Base-by-base conservation (phyloP, 2,329 filamentous ascomycete genomes). In the Xylogone sp. region DNA sequence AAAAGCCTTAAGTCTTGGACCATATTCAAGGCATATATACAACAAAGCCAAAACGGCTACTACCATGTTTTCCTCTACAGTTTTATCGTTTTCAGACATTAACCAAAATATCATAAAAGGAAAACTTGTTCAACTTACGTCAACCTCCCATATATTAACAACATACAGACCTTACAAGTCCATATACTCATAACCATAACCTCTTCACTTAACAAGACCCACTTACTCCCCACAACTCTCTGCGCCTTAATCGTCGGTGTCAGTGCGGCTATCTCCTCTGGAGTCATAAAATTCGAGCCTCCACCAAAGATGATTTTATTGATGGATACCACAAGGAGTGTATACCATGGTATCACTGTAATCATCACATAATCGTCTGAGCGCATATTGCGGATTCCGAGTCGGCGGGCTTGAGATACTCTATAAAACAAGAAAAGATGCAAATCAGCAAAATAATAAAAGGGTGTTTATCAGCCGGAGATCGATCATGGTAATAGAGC, bases 141-240 rank as follows among this genome's bases (percentile, higher is more conserved):
- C 27, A 45, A 49, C 6, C 74, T 69, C 10, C 65, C n/a, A n/a
- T n/a, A n/a, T n/a, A n/a, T n/a, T n/a, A n/a, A n/a, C n/a, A n/a
- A n/a, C n/a, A n/a, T n/a, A 58, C 72, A 75, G 5, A 63, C 62
- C 54, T 76, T 77, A 45, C 73, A 63, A 2, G 59, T 60, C 65
- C 67, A 74, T n/a, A 74, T 70, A 3, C 68, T 57, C 24, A 79
- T 71, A 6, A 81, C 58, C 67, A 81, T 79, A 34, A 69, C 65
- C 59, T 75, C 64, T 45, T 77, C 75, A 1, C 72, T 73, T 21
- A 76, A 69, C 49, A 75, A 73, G 2, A 78, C 75, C 71, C 74
- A 76, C 68, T 77, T 77, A 56, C 73, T 74, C 13, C 75, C 75
- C 21, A 57, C 59, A 1, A 69, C 63, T 46, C 75, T 65, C 24